Evolutionary conservation across 176 grass and related monocot species (phyloP).

Genomic region (Hordeum vulgare): MorexV3_pseudomolecules_assembly NC_058520.1:50612122-50612621

Average conservation of each 20-base stretch:
- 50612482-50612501: neutral
- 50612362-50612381: neutral
- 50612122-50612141: no score
- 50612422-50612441: neutral
- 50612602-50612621: constrained; percentile 66
- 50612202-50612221: neutral
- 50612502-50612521: neutral
- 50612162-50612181: no score
- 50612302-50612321: constrained; percentile 87
- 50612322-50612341: constrained; percentile 88
- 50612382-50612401: neutral
- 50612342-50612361: constrained; percentile 12
- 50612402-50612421: neutral
- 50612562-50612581: neutral
- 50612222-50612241: constrained; percentile 4
- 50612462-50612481: neutral
- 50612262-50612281: constrained; percentile 77
- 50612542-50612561: neutral
- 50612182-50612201: no score
- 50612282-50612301: constrained; percentile 65
- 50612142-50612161: no score
- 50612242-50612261: neutral
- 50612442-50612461: neutral
- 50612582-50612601: neutral
- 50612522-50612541: neutral